Base-by-base conservation (phyloP, 441 rosid genomes). In the Cnidoscolus chayamansa region DNA sequence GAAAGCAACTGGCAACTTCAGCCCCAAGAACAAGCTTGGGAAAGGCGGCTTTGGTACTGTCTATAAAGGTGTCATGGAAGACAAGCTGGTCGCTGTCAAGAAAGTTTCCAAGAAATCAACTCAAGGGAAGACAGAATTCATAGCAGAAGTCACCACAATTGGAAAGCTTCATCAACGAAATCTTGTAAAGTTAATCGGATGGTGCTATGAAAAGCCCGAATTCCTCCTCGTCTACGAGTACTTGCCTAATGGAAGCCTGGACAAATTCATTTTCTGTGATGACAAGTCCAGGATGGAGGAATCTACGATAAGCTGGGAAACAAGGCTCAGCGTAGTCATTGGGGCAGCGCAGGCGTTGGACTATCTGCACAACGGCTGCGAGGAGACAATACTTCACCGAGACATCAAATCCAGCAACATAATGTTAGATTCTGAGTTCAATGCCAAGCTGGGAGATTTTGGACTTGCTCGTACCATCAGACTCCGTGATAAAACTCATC, bases 51-150 rank as follows among this genome's bases (percentile, higher is more conserved):
- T 90, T 45, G 92, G 96, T 32, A 85, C 88, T 10, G 97, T 92
- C 11, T 90, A 84, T 67, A 88, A 85, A n/a, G 96, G 97, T 40
- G 50, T 47, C 47, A 75, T 89, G 82, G 71, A 70, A 1, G 74
- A 81, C 11, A 80, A 73, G 63, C 89, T 80, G 58, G 83, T 90
- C 56, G 96, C 94, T 13, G 90, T 92, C 54, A 90, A 88, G 66
- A 85, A 84, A 40, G 79, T 90, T 47, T 85, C 86, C 1, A 77
- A 88, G 80, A 75, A 82, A 59, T 84, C 91, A 7, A 80, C 78
- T n/a, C 97, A 87, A 58, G 94, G 94, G 3, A 90, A 88, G 82
- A 88, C 83, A 76, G 92, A 87, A 73, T 92, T 92, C 80, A 81
- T 88, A 19, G 82, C 91, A 1, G 89, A 89, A 79, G 90, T 91